Evolutionary conservation across 2,329 filamentous ascomycete genomes (phyloP).

Genomic region (Beauveria varroae): DNA sequence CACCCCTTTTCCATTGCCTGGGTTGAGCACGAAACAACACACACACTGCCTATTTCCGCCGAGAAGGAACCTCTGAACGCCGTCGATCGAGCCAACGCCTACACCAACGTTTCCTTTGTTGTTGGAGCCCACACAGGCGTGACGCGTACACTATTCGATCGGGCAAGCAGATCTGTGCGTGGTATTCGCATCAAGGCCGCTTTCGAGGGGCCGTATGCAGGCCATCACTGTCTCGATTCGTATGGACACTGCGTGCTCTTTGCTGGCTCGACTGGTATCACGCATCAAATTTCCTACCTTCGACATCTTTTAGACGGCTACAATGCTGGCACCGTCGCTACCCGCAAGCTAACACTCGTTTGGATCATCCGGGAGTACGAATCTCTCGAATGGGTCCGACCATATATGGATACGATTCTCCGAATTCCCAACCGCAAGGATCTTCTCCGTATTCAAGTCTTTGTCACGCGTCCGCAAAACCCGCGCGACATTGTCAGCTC

Average conservation of each 20-base stretch:
- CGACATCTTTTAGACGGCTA: constrained; percentile 66
- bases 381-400: constrained; percentile 85
- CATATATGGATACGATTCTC: constrained; percentile 72
- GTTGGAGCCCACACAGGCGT: constrained; percentile 84
- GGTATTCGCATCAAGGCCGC: constrained; percentile 61
- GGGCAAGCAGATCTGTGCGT: constrained; percentile 47
- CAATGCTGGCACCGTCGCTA: constrained; percentile 65
- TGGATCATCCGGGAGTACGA: constrained; percentile 91
- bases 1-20: constrained; percentile 77
- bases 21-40: constrained; percentile 49
- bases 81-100: constrained; percentile 33
- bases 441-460: constrained; percentile 77
- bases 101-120: constrained; percentile 65
- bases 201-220: constrained; percentile 84
- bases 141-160: constrained; percentile 72
- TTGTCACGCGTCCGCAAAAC: constrained; percentile 80
- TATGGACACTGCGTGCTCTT: constrained; percentile 90
- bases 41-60: constrained; percentile 29
- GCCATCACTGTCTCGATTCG: constrained; percentile 77
- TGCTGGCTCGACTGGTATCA: constrained; percentile 89
- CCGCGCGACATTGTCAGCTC: constrained; percentile 73
- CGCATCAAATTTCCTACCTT: constrained; percentile 86
- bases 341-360: constrained; percentile 72
- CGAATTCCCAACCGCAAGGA: constrained; percentile 74
- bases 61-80: constrained; percentile 34